phyloP scores from a whole-genome alignment of 306 rosid genomes.

The apple (Malus domestica) region DNA sequence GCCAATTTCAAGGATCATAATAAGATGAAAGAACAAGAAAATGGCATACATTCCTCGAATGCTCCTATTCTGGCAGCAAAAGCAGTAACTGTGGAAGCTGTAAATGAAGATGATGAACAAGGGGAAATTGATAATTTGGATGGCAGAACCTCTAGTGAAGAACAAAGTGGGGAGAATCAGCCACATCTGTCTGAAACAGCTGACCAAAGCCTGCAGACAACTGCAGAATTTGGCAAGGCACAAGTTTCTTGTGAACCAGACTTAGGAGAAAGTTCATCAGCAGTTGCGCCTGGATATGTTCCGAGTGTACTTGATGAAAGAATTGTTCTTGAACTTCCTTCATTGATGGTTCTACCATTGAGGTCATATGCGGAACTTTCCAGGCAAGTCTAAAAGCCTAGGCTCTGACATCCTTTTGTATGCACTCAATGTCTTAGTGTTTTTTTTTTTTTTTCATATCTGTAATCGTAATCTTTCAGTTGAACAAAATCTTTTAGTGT shows the following conservation, averaged over 20 bases:
- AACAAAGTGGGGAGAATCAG: conserved; percentile 34
- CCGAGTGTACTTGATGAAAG: conserved; percentile 88
- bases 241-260: conserved; percentile 45
- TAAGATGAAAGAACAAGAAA: conserved; percentile 32
- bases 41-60: conserved; percentile 37
- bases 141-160: conserved; percentile 33
- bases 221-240: conserved; percentile 41
- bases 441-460: neutral
- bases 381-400: conserved; percentile 55
- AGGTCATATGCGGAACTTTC: conserved; percentile 78
- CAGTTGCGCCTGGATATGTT: conserved; percentile 69
- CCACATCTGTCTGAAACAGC: conserved; percentile 39
- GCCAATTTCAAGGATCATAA: conserved; percentile 66
- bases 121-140: conserved; percentile 55
- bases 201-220: conserved; percentile 29
- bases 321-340: conserved; percentile 80
- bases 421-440: neutral
- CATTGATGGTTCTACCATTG: conserved; percentile 90
- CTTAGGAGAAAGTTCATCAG: conserved; percentile 51
- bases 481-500: neutral
- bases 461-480: conserved; percentile 1
- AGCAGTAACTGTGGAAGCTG: conserved; percentile 61
- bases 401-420: conserved; percentile 12
- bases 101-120: conserved; percentile 61
- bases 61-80: conserved; percentile 73